Base-by-base conservation (phyloP, 768 basidiomycete genomes). In the Calocybe gangraenosa region DNA sequence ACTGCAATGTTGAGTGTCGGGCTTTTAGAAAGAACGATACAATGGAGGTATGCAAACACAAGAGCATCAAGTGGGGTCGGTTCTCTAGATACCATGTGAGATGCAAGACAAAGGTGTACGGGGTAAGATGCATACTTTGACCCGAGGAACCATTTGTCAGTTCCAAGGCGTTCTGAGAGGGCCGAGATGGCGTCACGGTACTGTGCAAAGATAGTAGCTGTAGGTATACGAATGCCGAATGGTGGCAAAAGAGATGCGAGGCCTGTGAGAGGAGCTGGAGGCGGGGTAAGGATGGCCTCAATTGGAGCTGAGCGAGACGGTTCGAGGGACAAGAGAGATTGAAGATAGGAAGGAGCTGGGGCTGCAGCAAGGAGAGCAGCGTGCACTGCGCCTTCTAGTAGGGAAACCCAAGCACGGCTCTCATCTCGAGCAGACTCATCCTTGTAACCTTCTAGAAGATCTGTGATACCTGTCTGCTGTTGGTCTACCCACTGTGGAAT, bases 31-130 rank as follows among this genome's bases (percentile, higher is more conserved):
- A 79, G 66, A 5, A 87, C 65, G 18, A 89, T 72, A 43, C 69
- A 71, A 60, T 90, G 82, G 10, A 92, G 68, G 55, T 92, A 92
- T 1, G 90, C 89, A 58, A 92, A 92, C 5, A 78, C 69, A 35
- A 91, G 77, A 2, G 90, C 89, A 58, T 92, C 90, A 11, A 92
- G 78, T 0, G 84, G 75, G 1, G 90, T 92, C 17, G 90, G 85
- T 19, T 71, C 69, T 39, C 89, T 92, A 47, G 22, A 18, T 21
- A 43, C 21, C 20, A 17, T 38, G 7, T 47, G 13, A 14, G 37
- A n/a, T 21, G 19, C 30, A 19, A 19, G 20, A 36, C 32, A 17
- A 31, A 44, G 5, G 36, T 37, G 32, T 41, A 31, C 8, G 37
- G 25, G 7, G 19, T 4, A 20, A 8, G 13, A 38, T 2, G 49